Percentiles rank a stretch among this genome's conserved stretches.
Conservation (phyloP, 2,329 filamentous ascomycete species). For the Coccinonectria pachysandricola region DNA sequence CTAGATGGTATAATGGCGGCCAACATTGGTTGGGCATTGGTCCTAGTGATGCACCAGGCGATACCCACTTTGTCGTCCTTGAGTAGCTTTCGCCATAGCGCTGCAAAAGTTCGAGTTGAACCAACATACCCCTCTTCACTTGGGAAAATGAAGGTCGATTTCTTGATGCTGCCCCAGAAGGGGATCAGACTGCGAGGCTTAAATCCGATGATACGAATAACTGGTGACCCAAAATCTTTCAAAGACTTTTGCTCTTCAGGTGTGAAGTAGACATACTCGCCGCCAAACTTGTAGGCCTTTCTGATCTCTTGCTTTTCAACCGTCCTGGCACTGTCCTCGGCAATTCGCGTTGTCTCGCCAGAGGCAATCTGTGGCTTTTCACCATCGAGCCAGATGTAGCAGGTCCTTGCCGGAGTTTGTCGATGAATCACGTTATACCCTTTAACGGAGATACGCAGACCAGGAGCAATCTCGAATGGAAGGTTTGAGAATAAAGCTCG, state of each 20-base stretch:
- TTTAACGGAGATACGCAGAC: slow-evolving; percentile 79
- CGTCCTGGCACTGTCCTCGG: slow-evolving; percentile 65
- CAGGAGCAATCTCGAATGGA: slow-evolving; percentile 78
- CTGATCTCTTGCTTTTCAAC: slow-evolving; percentile 75
- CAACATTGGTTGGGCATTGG: slow-evolving; percentile 68
- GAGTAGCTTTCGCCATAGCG: slow-evolving; percentile 78
- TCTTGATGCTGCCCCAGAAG: slow-evolving; percentile 75
- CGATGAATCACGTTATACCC: slow-evolving; percentile 84
- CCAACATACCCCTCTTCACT: slow-evolving; percentile 84
- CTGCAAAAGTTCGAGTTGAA: slow-evolving; percentile 85
- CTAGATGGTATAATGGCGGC: slow-evolving; percentile 72
- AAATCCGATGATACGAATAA: slow-evolving; percentile 88
- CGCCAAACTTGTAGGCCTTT: slow-evolving; percentile 94
- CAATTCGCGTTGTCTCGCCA: slow-evolving; percentile 62
- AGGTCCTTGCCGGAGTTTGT: slow-evolving; percentile 70
- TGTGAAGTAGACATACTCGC: slow-evolving; percentile 77
- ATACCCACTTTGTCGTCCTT: slow-evolving; percentile 71
- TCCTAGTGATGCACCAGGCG: slow-evolving; percentile 79
- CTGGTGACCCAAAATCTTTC: slow-evolving; percentile 68
- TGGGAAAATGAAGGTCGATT: slow-evolving; percentile 87
- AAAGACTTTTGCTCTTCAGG: slow-evolving; percentile 72
- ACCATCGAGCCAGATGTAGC: slow-evolving; percentile 81
- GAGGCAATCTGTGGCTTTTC: slow-evolving; percentile 73
- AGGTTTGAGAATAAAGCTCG: slow-evolving; percentile 78
- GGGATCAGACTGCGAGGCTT: slow-evolving; percentile 68